Evolutionary conservation across 1,284 basidiomycete species (phyloP), one percentile per base, ranked within the genome.

Genomic region (Pterula multifida): DNA sequence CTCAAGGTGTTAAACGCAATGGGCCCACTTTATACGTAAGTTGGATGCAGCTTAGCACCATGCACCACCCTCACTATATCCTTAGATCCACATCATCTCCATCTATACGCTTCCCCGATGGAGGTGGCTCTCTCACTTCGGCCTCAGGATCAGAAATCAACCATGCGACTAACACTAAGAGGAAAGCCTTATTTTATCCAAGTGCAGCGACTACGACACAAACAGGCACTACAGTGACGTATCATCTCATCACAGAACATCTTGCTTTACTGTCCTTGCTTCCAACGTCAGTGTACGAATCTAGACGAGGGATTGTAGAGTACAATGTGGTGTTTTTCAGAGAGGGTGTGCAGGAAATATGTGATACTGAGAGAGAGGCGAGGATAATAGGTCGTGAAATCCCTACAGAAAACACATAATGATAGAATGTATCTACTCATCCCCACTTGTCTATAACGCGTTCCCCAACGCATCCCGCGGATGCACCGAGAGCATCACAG

Each of bases 311-410:
- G 15, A 71, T 94, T 54, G 78, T 97, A 42, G 93, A 97, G 63
- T 95, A 90, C 66, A 98, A 98, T 59, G 82, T 97, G 3, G 85
- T 91, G 19, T 90, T 88, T 64, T 85, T 97, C 64, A 67, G 85
- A 53, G 81, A 88, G 61, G 85, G 85, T 1, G 76, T 84, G 51
- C 78, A 82, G 63, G 85, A 87, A 65, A 86, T 88, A 42, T 81
- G 77, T 56, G 73, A 78, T 51, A 79, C 84, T 9, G 85, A 87
- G 60, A 72, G 69, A 55, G 81, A 85, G 55, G 70, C 70, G 47
- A 68, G 75, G 57, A 67, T 64, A 36, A 61, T 60, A n/a, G 55
- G 55, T 11, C 24, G 48, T 13, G 2, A 22, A 13, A n/a, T n/a
- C n/a, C 28, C 21, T 42, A 35, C 36, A 12, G 24, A 39, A n/a